A percentile compares a stretch with the other conserved stretches of the same genome.
Conservation (phyloP, 345 rosid species). For the Anacardium occidentale region DNA sequence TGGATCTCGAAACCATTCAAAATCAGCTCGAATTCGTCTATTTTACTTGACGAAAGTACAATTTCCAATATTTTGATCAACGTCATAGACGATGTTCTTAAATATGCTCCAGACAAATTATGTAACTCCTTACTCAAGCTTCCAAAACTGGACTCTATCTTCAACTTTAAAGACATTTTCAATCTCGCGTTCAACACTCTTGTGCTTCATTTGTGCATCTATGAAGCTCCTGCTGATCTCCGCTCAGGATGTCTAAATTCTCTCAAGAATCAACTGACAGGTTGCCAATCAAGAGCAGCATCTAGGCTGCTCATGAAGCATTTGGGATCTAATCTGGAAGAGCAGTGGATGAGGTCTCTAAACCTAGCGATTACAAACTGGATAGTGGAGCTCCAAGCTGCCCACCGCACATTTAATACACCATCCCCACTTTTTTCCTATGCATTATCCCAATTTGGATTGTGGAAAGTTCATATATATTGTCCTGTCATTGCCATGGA, state of each 20-base stretch:
- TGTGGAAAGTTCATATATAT: slow-evolving; percentile 82
- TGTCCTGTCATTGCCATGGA: slow-evolving; percentile 89
- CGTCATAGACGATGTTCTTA: slow-evolving; percentile 60
- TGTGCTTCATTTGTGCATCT: slow-evolving; percentile 59
- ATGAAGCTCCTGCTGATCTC: slow-evolving; percentile 71
- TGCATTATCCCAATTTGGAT: slow-evolving; percentile 54
- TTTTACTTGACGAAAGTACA: slow-evolving; percentile 35
- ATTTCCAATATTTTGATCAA: slow-evolving; percentile 46
- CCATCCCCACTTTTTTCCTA: slow-evolving; percentile 81
- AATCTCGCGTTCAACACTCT: slow-evolving; percentile 67
- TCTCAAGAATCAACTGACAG: slow-evolving; percentile 51
- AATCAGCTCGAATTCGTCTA: slow-evolving; percentile 37
- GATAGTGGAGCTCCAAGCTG: slow-evolving; percentile 54
- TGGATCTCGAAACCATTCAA: slow-evolving; percentile 62
- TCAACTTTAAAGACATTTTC: slow-evolving; percentile 53
- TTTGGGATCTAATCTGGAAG: slow-evolving; percentile 76
- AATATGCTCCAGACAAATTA: slow-evolving; percentile 43
- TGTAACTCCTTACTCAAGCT: slow-evolving; percentile 33
- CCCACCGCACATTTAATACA: slow-evolving; percentile 33
- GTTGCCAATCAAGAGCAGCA: slow-evolving; percentile 44
- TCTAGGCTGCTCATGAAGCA: slow-evolving; percentile 63
- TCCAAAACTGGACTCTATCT: slow-evolving; percentile 36
- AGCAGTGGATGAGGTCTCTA: slow-evolving; percentile 81
- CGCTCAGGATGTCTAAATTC: slow-evolving; percentile 50
- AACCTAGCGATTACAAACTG: slow-evolving; percentile 85